phyloP scores from a whole-genome alignment of 306 rosid species.

The Mimosa bimucronata region DNA sequence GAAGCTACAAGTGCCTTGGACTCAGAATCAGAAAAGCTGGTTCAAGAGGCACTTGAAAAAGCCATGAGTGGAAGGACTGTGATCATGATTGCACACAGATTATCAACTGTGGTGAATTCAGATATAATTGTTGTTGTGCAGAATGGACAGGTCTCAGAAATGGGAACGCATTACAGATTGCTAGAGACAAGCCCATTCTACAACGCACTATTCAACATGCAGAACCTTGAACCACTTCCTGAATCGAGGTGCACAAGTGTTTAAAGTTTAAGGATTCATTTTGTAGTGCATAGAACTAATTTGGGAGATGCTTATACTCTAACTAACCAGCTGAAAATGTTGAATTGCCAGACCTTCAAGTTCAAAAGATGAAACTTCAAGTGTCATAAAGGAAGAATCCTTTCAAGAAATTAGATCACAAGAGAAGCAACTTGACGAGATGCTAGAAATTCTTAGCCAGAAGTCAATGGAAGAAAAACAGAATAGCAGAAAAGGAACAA shows the following conservation, averaged over 20 bases:
- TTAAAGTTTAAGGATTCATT: background rate
- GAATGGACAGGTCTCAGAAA: constrained; percentile 69
- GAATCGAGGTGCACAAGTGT: constrained; percentile 53
- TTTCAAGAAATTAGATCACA: constrained; percentile 44
- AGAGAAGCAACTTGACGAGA: constrained; percentile 41
- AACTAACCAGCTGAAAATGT: constrained; percentile 36
- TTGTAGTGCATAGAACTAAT: constrained; percentile 1
- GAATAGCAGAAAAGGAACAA: constrained; percentile 33
- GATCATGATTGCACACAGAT: constrained; percentile 81
- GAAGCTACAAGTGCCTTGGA: constrained; percentile 97
- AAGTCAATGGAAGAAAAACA: constrained; percentile 43
- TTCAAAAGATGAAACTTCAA: constrained; percentile 44
- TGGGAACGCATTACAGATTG: constrained; percentile 76
- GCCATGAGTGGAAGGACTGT: constrained; percentile 84
- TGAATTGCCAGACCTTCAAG: constrained; percentile 49
- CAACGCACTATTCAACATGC: constrained; percentile 62
- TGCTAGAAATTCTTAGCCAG: constrained; percentile 32
- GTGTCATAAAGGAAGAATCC: constrained; percentile 44
- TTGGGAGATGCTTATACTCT: constrained; percentile 9
- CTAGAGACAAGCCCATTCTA: constrained; percentile 69
- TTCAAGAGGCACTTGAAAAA: constrained; percentile 85
- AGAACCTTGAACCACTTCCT: constrained; percentile 61
- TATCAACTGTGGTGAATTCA: constrained; percentile 81
- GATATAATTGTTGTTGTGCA: constrained; percentile 79
- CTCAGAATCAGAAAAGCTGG: constrained; percentile 78